Evolutionary conservation across 2,329 filamentous ascomycete species (phyloP).

Genomic region (Xylaria sp.): DNA sequence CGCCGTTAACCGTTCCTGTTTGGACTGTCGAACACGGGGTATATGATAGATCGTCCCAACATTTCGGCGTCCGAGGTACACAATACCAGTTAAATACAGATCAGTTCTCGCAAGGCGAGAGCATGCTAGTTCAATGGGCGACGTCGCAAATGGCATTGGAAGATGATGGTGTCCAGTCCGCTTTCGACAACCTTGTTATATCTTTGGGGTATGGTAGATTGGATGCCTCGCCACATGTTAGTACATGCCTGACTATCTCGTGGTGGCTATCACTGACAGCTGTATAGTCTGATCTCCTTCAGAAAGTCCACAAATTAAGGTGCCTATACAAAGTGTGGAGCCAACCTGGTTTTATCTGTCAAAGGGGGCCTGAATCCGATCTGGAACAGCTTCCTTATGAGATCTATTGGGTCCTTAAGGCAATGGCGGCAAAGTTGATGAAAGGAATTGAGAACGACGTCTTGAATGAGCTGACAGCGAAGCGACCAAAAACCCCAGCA

Average conservation of each 20-base stretch:
- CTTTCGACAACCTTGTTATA: constrained; percentile 35
- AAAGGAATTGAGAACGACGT: constrained; percentile 38
- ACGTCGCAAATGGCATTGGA: constrained; percentile 34
- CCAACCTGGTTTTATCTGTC: constrained; percentile 49
- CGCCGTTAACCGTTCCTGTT: constrained; percentile 29
- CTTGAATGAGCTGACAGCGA: constrained; percentile 28
- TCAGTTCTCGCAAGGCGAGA: constrained; percentile 12
- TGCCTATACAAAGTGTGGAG: constrained; percentile 58
- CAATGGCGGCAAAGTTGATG: constrained; percentile 35
- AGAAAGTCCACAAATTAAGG: constrained; percentile 52
- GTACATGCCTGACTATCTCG: constrained; percentile 23
- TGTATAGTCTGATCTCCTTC: constrained; percentile 48
- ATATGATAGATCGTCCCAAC: constrained; percentile 12
- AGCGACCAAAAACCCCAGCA: constrained; percentile 21
- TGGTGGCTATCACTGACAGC: constrained; percentile 32
- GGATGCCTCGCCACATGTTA: constrained; percentile 35
- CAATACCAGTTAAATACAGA: constrained; percentile 20
- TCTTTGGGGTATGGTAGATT: constrained; percentile 26
- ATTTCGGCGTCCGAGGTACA: constrained; percentile 6
- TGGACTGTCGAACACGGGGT: constrained; percentile 19
- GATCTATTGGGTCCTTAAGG: constrained; percentile 36
- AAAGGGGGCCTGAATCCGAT: constrained; percentile 12
- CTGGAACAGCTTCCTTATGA: constrained; percentile 46
- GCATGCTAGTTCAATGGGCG: constrained; percentile 33
- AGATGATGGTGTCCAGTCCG: constrained; percentile 34